Conservation (phyloP, 768 basidiomycete genomes). For the Lepiota venenata region DNA sequence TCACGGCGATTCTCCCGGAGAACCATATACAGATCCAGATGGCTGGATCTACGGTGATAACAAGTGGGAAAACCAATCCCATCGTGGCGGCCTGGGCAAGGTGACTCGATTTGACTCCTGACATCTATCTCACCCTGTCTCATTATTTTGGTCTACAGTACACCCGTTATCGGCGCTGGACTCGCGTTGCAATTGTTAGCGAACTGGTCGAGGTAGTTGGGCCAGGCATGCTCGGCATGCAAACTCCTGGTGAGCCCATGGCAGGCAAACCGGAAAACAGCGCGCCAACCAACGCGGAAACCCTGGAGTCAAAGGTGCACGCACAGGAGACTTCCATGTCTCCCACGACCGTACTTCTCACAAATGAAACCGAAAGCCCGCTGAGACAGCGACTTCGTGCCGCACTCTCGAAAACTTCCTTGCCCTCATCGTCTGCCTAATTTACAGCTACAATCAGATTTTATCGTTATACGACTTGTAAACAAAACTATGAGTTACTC, state of each 20-base stretch:
- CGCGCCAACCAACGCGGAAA: not conserved
- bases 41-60: conserved; percentile 96
- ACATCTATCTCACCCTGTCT: not conserved
- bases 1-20: conserved; percentile 38
- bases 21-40: conserved; percentile 70
- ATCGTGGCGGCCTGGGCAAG: conserved; percentile 85
- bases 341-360: not conserved
- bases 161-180: conserved; percentile 85
- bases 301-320: not conserved
- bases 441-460: not conserved
- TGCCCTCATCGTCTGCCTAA: not conserved
- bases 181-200: conserved; percentile 72
- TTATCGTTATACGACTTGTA: not conserved
- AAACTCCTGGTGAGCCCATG: not conserved
- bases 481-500: too few relatives aligned
- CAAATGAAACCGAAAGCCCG: conserved; percentile 4
- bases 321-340: not conserved
- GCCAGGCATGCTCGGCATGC: conserved; percentile 30
- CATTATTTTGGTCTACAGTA: conserved; percentile 43
- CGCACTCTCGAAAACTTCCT: conserved; percentile 8
- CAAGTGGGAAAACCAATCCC: conserved; percentile 83
- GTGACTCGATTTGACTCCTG: conserved; percentile 28
- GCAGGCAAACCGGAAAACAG: not conserved
- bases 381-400: conserved; percentile 10
- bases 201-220: conserved; percentile 64